A percentile compares a stretch with the other conserved stretches of the same genome.
Conservation (phyloP, 768 basidiomycete genomes). For the Leccinum subtestaceum region DNA sequence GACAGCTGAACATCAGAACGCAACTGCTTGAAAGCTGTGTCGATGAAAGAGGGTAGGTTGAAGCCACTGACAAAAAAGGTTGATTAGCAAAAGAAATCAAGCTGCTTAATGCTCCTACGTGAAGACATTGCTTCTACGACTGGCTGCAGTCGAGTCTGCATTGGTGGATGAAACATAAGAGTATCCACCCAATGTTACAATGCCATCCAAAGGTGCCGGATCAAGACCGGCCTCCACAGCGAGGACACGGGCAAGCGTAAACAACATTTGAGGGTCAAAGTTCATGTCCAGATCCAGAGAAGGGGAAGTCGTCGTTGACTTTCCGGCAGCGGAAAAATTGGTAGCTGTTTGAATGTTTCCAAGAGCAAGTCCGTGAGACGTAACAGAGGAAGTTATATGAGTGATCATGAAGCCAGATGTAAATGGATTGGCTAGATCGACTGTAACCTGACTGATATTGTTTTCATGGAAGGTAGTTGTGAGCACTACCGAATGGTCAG, state of each 20-base stretch:
- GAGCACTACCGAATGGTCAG: slow-evolving; percentile 42
- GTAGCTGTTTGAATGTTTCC: slow-evolving; percentile 57
- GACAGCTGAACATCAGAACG: slow-evolving; percentile 57
- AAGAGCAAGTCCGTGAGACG: slow-evolving; percentile 56
- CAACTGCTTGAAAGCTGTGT: slow-evolving; percentile 63
- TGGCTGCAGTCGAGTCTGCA: slow-evolving; percentile 33
- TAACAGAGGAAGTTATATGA: slow-evolving; percentile 56
- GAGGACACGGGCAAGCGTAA: slow-evolving; percentile 66
- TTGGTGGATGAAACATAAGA: slow-evolving; percentile 42
- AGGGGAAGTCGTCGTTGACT: slow-evolving; percentile 56
- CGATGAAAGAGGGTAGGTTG: slow-evolving; percentile 58
- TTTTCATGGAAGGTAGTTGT: slow-evolving; percentile 58
- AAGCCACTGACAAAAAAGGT: slow-evolving; percentile 45
- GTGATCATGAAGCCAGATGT: slow-evolving; percentile 57
- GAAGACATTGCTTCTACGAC: slow-evolving; percentile 48
- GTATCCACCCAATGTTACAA: slow-evolving; percentile 67
- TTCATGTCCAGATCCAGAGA: slow-evolving; percentile 61
- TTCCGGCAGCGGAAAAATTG: slow-evolving; percentile 51
- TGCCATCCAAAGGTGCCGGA: slow-evolving; percentile 59
- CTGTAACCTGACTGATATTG: slow-evolving; percentile 64
- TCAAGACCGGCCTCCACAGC: slow-evolving; percentile 62
- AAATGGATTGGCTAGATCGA: slow-evolving; percentile 66
- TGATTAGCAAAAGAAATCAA: slow-evolving; percentile 1
- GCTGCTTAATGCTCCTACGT: slow-evolving; percentile 35
- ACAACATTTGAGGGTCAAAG: slow-evolving; percentile 63